A percentile compares a stretch with the other conserved stretches of the same genome.
Conservation (phyloP, 495 filamentous ascomycete genomes). For the Neurospora sp. region DNA sequence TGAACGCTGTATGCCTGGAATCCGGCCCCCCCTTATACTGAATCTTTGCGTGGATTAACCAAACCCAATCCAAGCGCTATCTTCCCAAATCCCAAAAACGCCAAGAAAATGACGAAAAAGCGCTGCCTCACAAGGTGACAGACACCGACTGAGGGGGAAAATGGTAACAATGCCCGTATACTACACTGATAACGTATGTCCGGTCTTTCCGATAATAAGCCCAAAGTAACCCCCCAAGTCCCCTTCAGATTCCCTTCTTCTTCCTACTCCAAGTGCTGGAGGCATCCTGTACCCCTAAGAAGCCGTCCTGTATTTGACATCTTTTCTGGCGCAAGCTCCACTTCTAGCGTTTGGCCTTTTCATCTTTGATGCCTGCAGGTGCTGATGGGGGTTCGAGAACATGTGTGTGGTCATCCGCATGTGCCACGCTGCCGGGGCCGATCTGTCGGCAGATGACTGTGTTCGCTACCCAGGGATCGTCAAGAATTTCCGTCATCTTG, state of each 20-base stretch:
- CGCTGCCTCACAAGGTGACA: not conserved
- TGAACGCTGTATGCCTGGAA: not conserved
- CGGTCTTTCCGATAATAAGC: not conserved
- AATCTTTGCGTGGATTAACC: not conserved
- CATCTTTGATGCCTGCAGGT: conserved; percentile 6
- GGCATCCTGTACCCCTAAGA: not conserved
- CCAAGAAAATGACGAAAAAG: not conserved
- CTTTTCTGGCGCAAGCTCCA: not conserved
- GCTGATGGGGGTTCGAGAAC: conserved; percentile 41
- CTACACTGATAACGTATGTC: not conserved
- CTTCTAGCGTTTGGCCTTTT: not conserved
- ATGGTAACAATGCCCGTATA: not conserved
- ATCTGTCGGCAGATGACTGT: conserved; percentile 50
- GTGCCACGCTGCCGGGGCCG: conserved; percentile 31
- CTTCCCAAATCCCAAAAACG: not conserved
- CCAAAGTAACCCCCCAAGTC: not conserved
- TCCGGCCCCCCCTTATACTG: not conserved
- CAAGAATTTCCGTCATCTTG: conserved; percentile 71
- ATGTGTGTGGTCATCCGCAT: conserved; percentile 41
- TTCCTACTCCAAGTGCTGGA: not conserved
- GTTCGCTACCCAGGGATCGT: conserved; percentile 79
- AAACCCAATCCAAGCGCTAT: not conserved
- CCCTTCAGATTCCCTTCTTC: not conserved
- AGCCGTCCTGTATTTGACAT: not conserved
- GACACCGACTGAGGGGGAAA: not conserved